These are phyloP conservation scores for Chrysoporthe puriensis DNA, from an alignment of 2,329 filamentous ascomycete species.

Conservation along the genomic window DNA sequence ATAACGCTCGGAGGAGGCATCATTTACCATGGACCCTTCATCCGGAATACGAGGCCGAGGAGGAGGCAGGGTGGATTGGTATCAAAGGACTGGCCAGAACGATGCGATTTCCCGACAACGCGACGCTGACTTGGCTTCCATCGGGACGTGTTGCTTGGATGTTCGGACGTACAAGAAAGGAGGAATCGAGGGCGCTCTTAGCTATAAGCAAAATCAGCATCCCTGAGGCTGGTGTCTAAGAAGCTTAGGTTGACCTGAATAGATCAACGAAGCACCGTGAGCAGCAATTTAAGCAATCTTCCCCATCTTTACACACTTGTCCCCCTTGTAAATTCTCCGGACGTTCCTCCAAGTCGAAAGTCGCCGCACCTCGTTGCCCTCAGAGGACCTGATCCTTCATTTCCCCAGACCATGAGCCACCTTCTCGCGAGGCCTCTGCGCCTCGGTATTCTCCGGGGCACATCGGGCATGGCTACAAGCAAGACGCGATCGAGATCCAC, in stretches of 20 bases:
- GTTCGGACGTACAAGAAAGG: constrained; percentile 13
- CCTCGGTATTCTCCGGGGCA: neutral
- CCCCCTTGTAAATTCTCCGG: neutral
- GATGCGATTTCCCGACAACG: neutral
- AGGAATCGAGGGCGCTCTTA: neutral
- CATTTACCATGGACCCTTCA: neutral
- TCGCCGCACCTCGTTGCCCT: neutral
- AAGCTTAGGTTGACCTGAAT: neutral
- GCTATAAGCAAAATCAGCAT: neutral
- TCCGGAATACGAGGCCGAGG: neutral
- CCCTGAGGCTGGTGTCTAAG: neutral
- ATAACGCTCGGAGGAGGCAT: neutral
- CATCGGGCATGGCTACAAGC: neutral
- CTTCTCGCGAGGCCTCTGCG: neutral
- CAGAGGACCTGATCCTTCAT: neutral
- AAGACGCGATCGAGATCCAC: neutral
- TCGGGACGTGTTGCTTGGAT: constrained; percentile 15
- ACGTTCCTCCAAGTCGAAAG: too few species aligned
- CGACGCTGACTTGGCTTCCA: neutral
- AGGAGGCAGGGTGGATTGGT: neutral
- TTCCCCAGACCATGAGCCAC: neutral
- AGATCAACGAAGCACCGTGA: neutral
- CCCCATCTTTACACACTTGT: neutral
- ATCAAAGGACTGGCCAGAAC: neutral
- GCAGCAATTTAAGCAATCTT: neutral